Evolutionary conservation across 2,329 filamentous ascomycete genomes (phyloP), one percentile per base, ranked within the genome.

Genomic region (Trichoderma polysporum): DNA sequence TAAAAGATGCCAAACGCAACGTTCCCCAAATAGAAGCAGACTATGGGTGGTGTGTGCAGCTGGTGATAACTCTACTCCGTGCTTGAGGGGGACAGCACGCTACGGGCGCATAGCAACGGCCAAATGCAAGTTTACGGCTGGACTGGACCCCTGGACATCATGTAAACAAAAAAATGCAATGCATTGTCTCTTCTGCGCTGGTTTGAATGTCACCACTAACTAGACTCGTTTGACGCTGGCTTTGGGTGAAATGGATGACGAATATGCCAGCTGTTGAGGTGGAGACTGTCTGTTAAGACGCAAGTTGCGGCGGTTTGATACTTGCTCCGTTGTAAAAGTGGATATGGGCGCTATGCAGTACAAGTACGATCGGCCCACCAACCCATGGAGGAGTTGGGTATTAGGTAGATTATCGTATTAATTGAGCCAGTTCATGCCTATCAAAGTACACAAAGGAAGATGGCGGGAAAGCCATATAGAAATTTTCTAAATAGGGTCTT

Each of bases 321-420:
- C 56, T 58, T 50, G 59, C 25, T 27, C 57, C 22, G 41, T 27
- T 27, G 53, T 33, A 49, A 25, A 47, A 49, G 57, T 60, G 57
- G 57, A 17, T 41, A 45, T 53, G 59, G 10, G 57, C 19, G 57
- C 31, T n/a, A 54, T 19, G 39, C 25, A 39, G 31, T 31, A 33
- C 57, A 35, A 39, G 49, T 47, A 54, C 50, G 54, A 66, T 66
- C 63, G 63, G 54, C 63, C 63, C 54, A 66, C 63, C 47, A 59
- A 54, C n/a, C 57, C 54, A 39, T 60, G 41, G n/a, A 45, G 39
- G 53, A 45, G n/a, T n/a, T n/a, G n/a, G 41, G 25, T 59, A 33
- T 27, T 29, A 45, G 52, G 53, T 39, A 50, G 52, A 65, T 35
- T 17, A 41, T 31, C 60, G 60, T 47, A 41, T 54, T 47, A 39